Conservation (phyloP, 2,329 filamentous ascomycete genomes). For the Ophiostoma novo-ulmi region DNA sequence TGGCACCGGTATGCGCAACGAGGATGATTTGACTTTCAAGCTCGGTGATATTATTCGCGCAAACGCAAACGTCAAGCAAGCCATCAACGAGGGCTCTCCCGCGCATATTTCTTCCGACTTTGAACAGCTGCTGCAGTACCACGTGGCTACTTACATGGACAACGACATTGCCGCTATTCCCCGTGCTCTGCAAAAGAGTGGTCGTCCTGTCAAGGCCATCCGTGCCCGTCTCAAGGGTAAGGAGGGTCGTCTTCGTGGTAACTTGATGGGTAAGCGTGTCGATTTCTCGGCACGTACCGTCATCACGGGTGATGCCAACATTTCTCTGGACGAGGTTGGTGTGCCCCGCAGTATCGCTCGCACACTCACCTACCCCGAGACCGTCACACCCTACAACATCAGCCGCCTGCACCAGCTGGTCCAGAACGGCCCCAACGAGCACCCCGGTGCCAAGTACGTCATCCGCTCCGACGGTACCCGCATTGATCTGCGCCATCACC, state of each 20-base stretch:
- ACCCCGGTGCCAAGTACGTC: conserved; percentile 94
- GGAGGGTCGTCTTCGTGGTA: conserved; percentile 93
- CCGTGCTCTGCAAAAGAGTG: conserved; percentile 92
- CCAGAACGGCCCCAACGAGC: conserved; percentile 87
- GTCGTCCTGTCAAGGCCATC: conserved; percentile 92
- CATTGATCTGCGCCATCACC: conserved; percentile 91
- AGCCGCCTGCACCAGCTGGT: conserved; percentile 84
- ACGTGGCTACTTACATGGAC: conserved; percentile 99
- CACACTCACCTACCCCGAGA: conserved; percentile 92
- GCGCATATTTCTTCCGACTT: conserved; percentile 89
- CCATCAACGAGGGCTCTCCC: conserved; percentile 84
- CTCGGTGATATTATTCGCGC: conserved; percentile 96
- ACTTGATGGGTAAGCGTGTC: conserved; percentile 99
- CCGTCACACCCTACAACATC: conserved; percentile 97
- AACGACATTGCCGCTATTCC: conserved; percentile 97
- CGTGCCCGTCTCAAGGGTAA: conserved; percentile 97
- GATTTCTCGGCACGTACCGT: conserved; percentile 99
- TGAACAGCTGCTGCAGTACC: conserved; percentile 87
- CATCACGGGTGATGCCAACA: conserved; percentile 96
- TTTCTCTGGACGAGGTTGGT: conserved; percentile 94
- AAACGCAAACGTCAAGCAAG: conserved; percentile 89
- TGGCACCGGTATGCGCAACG: conserved; percentile 83
- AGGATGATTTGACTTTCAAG: conserved; percentile 99
- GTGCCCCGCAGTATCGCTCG: conserved; percentile 90
- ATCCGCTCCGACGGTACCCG: conserved; percentile 89